Evolutionary conservation across 106 monocot genomes (phyloP).

Genomic region (Ottelia alismoides): DNA sequence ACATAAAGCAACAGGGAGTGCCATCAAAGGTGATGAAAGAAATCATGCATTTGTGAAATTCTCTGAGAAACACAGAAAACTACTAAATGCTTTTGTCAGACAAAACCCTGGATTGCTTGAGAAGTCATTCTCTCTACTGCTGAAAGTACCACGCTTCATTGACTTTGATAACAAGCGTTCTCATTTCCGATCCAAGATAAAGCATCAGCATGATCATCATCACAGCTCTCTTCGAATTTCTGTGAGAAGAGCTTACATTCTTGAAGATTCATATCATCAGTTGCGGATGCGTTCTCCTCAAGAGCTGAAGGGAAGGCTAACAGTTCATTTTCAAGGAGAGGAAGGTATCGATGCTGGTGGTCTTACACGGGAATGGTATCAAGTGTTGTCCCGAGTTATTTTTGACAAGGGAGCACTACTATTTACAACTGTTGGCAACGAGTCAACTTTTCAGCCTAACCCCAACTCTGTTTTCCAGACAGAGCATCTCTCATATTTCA

Average conservation of each 20-base stretch:
- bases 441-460: constrained; percentile 93
- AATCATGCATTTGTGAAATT: constrained; percentile 72
- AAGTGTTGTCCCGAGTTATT: constrained; percentile 78
- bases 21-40: constrained; percentile 51
- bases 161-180: constrained; percentile 97
- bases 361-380: constrained; percentile 95
- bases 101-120: constrained; percentile 95
- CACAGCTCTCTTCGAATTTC: constrained; percentile 89
- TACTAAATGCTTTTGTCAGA: constrained; percentile 83
- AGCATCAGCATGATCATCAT: constrained; percentile 97
- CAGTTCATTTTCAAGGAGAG: constrained; percentile 98
- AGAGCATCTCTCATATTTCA: constrained; percentile 96
- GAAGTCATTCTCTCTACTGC: constrained; percentile 90
- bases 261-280: constrained; percentile 96
- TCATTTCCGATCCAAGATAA: constrained; percentile 88
- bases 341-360: constrained; percentile 99
- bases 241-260: constrained; percentile 85
- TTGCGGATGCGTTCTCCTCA: constrained; percentile 86
- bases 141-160: constrained; percentile 91
- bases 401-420: constrained; percentile 97
- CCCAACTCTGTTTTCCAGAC: constrained; percentile 98
- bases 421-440: constrained; percentile 96
- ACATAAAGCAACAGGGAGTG: constrained; percentile 20
- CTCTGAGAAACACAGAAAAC: constrained; percentile 78
- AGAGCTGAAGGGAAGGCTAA: constrained; percentile 86